Conservation (phyloP, 257 asterid genomes). For the Coffea eugenioides region DNA sequence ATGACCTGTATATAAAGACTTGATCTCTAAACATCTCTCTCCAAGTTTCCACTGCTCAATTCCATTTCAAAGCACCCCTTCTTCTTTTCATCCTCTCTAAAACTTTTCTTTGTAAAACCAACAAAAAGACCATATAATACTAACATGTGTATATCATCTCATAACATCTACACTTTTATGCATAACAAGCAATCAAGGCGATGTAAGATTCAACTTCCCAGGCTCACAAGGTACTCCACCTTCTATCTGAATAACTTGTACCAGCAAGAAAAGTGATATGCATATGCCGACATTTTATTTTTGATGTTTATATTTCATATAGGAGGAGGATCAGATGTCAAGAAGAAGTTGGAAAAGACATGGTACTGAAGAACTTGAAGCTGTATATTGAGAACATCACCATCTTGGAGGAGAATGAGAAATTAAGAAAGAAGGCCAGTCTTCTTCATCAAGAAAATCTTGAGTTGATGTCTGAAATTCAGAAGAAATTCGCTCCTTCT, state of each 20-base stretch:
- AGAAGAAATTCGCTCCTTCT: constrained; percentile 26
- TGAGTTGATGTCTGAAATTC: constrained; percentile 51
- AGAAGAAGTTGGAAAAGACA: constrained; percentile 30
- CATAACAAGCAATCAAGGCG: constrained; percentile 29
- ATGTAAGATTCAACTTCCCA: constrained; percentile 24
- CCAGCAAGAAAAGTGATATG: not conserved
- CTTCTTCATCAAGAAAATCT: constrained; percentile 69
- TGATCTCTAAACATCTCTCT: constrained; percentile 15
- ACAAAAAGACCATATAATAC: not conserved
- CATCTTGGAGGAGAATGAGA: constrained; percentile 62
- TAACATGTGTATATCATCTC: constrained; percentile 30
- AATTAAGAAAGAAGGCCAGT: constrained; percentile 55
- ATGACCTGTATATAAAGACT: constrained; percentile 32
- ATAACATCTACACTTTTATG: constrained; percentile 16
- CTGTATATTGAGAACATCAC: constrained; percentile 72
- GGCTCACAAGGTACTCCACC: constrained; percentile 26
- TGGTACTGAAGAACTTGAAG: constrained; percentile 61
- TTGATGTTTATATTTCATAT: not conserved
- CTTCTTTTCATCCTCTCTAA: not conserved
- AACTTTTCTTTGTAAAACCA: not conserved
- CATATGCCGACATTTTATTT: not conserved
- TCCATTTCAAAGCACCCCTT: constrained; percentile 5
- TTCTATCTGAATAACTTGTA: too few relatives aligned
- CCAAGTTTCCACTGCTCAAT: constrained; percentile 1
- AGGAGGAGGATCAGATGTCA: constrained; percentile 36